A percentile compares a stretch with the other conserved stretches of the same genome.
Conservation (phyloP, 2,329 filamentous ascomycete genomes). For the Aspergillus luchuensis region DNA sequence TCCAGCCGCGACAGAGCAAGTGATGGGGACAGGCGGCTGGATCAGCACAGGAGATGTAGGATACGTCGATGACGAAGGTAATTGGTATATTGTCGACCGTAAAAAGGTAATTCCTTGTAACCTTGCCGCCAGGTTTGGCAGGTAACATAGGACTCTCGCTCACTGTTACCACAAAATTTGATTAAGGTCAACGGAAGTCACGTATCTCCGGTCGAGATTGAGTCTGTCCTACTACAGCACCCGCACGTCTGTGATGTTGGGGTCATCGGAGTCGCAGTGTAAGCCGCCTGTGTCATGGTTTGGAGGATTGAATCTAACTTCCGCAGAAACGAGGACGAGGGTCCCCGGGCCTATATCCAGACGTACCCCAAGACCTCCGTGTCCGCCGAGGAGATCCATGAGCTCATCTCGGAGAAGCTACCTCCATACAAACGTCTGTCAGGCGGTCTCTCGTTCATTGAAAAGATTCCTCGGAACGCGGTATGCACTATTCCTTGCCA, state of each 20-base stretch:
- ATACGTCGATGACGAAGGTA: background rate
- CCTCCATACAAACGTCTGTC: background rate
- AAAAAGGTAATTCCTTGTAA: background rate
- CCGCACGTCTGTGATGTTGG: background rate
- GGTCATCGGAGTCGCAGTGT: background rate
- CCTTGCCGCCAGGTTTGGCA: background rate
- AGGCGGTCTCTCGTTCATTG: background rate
- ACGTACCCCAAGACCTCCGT: background rate
- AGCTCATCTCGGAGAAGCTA: background rate
- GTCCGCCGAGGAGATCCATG: background rate
- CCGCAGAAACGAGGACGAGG: background rate
- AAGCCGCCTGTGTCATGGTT: background rate
- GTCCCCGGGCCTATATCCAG: background rate
- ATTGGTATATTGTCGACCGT: conserved; percentile 1
- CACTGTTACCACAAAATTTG: background rate
- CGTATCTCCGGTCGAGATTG: background rate
- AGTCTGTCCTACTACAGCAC: background rate
- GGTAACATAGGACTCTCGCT: background rate
- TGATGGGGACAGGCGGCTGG: background rate
- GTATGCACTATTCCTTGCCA: background rate
- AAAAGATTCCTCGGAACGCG: background rate
- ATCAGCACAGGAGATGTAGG: background rate
- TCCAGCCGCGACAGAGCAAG: background rate
- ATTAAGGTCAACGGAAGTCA: background rate
- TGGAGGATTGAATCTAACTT: background rate